These are phyloP conservation scores for Zygotorulaspora chibaensis DNA, from an alignment of 805 yeast genomes.

Conservation along the genomic window DNA sequence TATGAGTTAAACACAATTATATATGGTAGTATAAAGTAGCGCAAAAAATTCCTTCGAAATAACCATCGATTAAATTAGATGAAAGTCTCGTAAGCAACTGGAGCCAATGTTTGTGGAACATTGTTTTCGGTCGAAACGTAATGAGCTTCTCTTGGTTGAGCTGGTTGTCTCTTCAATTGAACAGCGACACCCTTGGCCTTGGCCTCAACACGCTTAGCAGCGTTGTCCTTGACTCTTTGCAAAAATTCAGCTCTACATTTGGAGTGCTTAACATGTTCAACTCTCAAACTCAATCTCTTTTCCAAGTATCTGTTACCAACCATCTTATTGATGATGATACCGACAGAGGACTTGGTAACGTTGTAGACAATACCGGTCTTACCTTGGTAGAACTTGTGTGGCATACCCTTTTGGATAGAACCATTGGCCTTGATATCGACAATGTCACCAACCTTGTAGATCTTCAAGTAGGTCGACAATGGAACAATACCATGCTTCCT, in stretches of 20 bases:
- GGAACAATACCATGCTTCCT: slow-evolving; percentile 90
- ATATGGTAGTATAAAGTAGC: slow-evolving; percentile 17
- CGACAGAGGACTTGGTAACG: slow-evolving; percentile 97
- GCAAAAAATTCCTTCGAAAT: slow-evolving; percentile 16
- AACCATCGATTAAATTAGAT: slow-evolving; percentile 54
- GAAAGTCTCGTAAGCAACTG: slow-evolving; percentile 99
- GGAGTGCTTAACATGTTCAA: slow-evolving; percentile 99
- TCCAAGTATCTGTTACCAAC: slow-evolving; percentile 99
- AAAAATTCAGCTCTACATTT: slow-evolving; percentile 99
- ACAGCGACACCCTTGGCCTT: slow-evolving; percentile 89
- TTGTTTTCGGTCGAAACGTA: slow-evolving; percentile 75
- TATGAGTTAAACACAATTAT: slow-evolving; percentile 25
- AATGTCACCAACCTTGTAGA: slow-evolving; percentile 98
- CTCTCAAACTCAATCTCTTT: slow-evolving; percentile 97
- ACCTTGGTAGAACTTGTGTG: slow-evolving; percentile 99
- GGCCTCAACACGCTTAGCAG: slow-evolving; percentile 89
- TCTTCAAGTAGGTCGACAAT: slow-evolving; percentile 94
- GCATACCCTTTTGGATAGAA: slow-evolving; percentile 99
- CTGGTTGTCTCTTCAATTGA: slow-evolving; percentile 97
- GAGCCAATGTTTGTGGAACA: slow-evolving; percentile 95
- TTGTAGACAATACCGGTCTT: slow-evolving; percentile 99
- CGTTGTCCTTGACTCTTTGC: slow-evolving; percentile 97
- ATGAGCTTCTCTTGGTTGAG: slow-evolving; percentile 91
- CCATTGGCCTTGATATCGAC: slow-evolving; percentile 99
- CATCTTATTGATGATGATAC: slow-evolving; percentile 97